Evolutionary conservation across 2,329 filamentous ascomycete genomes (phyloP), one percentile per base, ranked within the genome.

Genomic region (Fusarium incarnatum): DNA sequence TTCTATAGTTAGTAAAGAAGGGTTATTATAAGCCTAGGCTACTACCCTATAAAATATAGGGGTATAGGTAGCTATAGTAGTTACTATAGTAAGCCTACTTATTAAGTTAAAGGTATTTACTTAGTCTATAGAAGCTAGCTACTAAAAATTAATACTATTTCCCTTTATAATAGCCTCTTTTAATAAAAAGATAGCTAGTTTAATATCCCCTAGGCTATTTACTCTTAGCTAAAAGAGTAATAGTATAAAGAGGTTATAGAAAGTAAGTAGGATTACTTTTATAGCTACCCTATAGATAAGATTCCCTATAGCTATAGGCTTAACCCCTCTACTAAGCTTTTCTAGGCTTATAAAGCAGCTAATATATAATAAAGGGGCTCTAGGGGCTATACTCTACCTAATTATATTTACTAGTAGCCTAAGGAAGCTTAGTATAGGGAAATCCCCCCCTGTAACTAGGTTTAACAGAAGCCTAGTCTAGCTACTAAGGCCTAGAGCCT

Each of bases 381-480:
- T 6, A 25, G 37, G 46, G 46, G 46, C 37, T 16, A 11, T 58
- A 6, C 46, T 46, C 25, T 58, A 2, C 13, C 20, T 6, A 32
- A 58, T 58, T 7, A 50, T 49, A 58, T 58, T 8, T 6, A 45
- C 28, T 32, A 60, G 41, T 3, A 60, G 28, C 48, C 41, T 60
- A 10, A 54, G 22, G 48, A 60, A 60, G 18, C 41, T 18, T 47
- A 47, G 22, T 5, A 60, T 8, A 30, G 8, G 9, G 22, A 10
- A 28, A 47, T 47, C 20, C 5, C 2, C 16, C 18, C 6, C 47
- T 40, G 18, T 27, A 6, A 60, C 48, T 60, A 60, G n/a, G 47
- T 54, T 13, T 27, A 60, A 25, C 6, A 25, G 23, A 3, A 41
- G 56, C 18, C 41, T 52, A 60, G 30, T 60, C 4, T 7, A 60